A percentile compares a stretch with the other conserved stretches of the same genome.
Evolutionary conservation across 1,284 basidiomycete species (phyloP).

Genomic region (Apiotrichum porosum): DNA sequence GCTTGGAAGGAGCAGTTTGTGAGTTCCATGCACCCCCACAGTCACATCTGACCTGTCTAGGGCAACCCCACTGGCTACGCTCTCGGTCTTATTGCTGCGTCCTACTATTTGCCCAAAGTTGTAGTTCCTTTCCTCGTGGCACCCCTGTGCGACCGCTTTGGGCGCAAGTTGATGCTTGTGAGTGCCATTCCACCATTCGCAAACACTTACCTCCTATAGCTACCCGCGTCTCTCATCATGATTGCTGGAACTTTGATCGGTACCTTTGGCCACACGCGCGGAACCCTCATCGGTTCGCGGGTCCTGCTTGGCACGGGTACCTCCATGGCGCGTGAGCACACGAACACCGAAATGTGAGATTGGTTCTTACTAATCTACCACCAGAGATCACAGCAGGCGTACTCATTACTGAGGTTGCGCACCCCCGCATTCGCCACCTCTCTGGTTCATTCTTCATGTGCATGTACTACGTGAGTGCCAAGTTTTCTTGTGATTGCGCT

Average conservation of each 20-base stretch:
- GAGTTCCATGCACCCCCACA: background rate
- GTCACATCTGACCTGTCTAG: background rate
- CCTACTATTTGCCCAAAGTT: constrained; percentile 20
- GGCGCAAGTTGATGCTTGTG: constrained; percentile 28
- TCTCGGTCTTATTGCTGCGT: constrained; percentile 16
- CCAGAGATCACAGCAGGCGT: constrained; percentile 9
- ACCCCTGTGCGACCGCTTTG: constrained; percentile 18
- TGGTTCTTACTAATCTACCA: too few relatives aligned
- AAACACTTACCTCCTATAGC: constrained; percentile 18
- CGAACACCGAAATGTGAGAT: too few relatives aligned
- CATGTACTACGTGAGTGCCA: constrained; percentile 25
- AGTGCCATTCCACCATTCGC: constrained; percentile 22
- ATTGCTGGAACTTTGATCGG: constrained; percentile 22
- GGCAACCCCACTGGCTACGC: constrained; percentile 5
- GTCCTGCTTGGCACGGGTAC: constrained; percentile 24
- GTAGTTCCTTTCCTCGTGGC: constrained; percentile 15
- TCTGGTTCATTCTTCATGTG: constrained; percentile 5
- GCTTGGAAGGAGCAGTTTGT: constrained; percentile 23
- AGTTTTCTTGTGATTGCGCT: too few relatives aligned
- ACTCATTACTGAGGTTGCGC: constrained; percentile 21
- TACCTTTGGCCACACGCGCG: constrained; percentile 1
- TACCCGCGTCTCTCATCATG: constrained; percentile 26
- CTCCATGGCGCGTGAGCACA: constrained; percentile 10
- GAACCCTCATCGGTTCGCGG: constrained; percentile 20
- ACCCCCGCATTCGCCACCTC: constrained; percentile 23